These are phyloP conservation scores for Fusarium miscanthi DNA, from an alignment of 2,329 filamentous ascomycete genomes.

Conservation along the genomic window DNA sequence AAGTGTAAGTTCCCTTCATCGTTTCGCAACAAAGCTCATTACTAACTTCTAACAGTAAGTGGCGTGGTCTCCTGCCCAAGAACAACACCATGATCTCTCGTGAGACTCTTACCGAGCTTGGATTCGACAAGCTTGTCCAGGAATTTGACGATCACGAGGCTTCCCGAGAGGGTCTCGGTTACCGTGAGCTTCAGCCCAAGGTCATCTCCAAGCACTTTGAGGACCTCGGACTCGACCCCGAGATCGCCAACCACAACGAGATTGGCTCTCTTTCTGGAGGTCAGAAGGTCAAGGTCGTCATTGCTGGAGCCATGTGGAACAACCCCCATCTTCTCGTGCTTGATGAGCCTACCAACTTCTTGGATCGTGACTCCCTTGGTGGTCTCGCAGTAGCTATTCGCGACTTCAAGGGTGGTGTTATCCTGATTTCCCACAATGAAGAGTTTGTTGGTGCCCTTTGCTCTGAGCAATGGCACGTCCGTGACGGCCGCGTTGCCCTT, in stretches of 20 bases:
- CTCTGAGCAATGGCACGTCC: slow-evolving; percentile 96
- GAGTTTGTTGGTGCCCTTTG: slow-evolving; percentile 97
- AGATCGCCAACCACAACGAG: slow-evolving; percentile 99
- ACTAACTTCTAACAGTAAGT: slow-evolving; percentile 72
- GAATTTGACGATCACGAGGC: slow-evolving; percentile 99
- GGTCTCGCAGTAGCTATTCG: slow-evolving; percentile 97
- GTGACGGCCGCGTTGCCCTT: slow-evolving; percentile 86
- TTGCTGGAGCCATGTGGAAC: slow-evolving; percentile 98
- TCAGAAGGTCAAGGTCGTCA: slow-evolving; percentile 98
- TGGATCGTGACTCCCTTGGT: slow-evolving; percentile 96
- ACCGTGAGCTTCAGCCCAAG: slow-evolving; percentile 90
- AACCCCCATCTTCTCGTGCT: slow-evolving; percentile 97
- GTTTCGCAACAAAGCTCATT: neutral
- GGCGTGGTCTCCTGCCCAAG: slow-evolving; percentile 89
- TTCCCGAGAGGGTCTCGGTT: slow-evolving; percentile 97
- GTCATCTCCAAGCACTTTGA: slow-evolving; percentile 98
- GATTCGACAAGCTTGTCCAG: slow-evolving; percentile 93
- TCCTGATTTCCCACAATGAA: slow-evolving; percentile 99
- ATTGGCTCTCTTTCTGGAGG: slow-evolving; percentile 96
- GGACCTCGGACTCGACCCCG: slow-evolving; percentile 93
- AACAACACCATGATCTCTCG: slow-evolving; percentile 92
- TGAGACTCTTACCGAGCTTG: slow-evolving; percentile 86
- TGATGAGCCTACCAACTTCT: slow-evolving; percentile 98
- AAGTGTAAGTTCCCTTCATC: slow-evolving; percentile 71
- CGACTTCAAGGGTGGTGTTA: slow-evolving; percentile 97